Evolutionary conservation across 495 filamentous ascomycete genomes (phyloP).

Genomic region (Aspergillus baeticus): DNA sequence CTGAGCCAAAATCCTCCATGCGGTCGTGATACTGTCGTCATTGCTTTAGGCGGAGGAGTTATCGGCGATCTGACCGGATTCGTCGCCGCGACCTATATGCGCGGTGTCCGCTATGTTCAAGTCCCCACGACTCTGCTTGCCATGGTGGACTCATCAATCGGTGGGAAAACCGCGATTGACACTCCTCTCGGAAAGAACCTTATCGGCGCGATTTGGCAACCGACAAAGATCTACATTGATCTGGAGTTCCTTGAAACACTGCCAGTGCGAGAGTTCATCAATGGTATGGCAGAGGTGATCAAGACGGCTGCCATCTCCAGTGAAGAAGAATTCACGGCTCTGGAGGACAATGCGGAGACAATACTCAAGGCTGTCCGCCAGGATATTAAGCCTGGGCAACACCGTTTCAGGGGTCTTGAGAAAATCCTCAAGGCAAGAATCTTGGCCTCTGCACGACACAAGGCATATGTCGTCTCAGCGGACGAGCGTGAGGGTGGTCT

Average conservation of each 20-base stretch:
- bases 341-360: slow-evolving; percentile 75
- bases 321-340: slow-evolving; percentile 77
- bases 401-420: slow-evolving; percentile 66
- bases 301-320: slow-evolving; percentile 98
- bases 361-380: slow-evolving; percentile 72
- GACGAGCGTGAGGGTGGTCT: slow-evolving; percentile 95
- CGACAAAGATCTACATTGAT: slow-evolving; percentile 89
- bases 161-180: slow-evolving; percentile 97
- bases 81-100: slow-evolving; percentile 96
- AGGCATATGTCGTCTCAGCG: slow-evolving; percentile 87
- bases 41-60: slow-evolving; percentile 95
- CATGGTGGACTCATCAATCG: slow-evolving; percentile 98
- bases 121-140: slow-evolving; percentile 91
- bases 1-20: slow-evolving; percentile 70
- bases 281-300: slow-evolving; percentile 98
- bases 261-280: slow-evolving; percentile 91
- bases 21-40: slow-evolving; percentile 90
- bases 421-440: slow-evolving; percentile 82
- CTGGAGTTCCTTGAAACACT: slow-evolving; percentile 89
- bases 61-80: slow-evolving; percentile 98
- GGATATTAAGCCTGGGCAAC: slow-evolving; percentile 49
- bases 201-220: slow-evolving; percentile 96
- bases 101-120: slow-evolving; percentile 93
- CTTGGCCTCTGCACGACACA: slow-evolving; percentile 82
- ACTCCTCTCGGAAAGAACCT: slow-evolving; percentile 96